Base-by-base conservation (phyloP, 1,284 basidiomycete species). In the Apiotrichum siamense region DNA sequence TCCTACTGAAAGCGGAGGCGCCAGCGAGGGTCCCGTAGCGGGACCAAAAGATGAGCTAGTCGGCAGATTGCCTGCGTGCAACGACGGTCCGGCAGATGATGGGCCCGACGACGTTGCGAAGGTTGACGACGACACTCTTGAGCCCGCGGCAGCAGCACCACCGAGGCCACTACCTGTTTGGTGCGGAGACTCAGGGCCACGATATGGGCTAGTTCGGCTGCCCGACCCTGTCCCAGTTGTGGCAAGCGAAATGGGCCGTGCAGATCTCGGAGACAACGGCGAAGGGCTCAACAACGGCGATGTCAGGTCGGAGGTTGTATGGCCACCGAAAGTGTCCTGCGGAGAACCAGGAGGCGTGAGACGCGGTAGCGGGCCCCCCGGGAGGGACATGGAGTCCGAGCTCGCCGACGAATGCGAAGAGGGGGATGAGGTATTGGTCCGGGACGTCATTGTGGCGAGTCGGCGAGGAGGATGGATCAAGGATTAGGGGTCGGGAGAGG, bases 241-340 rank as follows among this genome's bases (percentile, higher is more conserved):
- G 17, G 23, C 11, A 11, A 41, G 39, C 9, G 39, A 41, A 9
- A n/a, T 35, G 13, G 33, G 33, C n/a, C 33, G 11, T 7, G 11
- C 13, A n/a, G 33, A 35, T n/a, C 15, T 9, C 13, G 33, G 33
- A 7, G 33, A 35, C 15, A 35, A n/a, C n/a, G 33, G 11, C 11
- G 11, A 17, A 7, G 33, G 24, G 26, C 25, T 27, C 17, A 29
- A n/a, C n/a, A n/a, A 26, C 21, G 39, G 17, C 39, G 39, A 18
- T 7, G 39, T 11, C 7, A 13, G 26, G 40, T 49, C 21, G 2
- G 13, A 33, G 13, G 38, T 11, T 4, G 49, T 55, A 26, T 51
- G 46, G 4, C 43, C 38, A 12, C 50, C 54, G 36, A 56, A 56
- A 5, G 54, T 55, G 39, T 55, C 47, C 25, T 55, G 47, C 35